These are phyloP conservation scores for Aspergillus sp. DNA, from an alignment of 2,329 filamentous ascomycete genomes.

Conservation along the genomic window DNA sequence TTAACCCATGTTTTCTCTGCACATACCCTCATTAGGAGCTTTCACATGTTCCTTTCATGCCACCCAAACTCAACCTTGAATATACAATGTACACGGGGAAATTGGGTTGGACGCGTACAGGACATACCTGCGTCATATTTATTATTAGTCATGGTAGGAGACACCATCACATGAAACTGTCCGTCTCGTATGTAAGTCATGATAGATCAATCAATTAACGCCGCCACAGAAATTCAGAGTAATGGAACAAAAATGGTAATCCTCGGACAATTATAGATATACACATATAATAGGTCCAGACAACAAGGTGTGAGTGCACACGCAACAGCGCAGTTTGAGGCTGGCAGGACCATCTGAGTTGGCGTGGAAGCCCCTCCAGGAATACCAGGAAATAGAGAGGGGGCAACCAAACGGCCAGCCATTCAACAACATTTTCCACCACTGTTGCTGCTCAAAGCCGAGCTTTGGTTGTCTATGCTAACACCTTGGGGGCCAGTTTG, in stretches of 20 bases:
- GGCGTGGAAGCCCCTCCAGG: background rate
- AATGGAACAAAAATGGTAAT: constrained; percentile 3
- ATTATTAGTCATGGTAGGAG: background rate
- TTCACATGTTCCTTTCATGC: background rate
- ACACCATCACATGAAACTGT: background rate
- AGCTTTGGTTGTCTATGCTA: constrained; percentile 66
- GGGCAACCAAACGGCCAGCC: constrained; percentile 18
- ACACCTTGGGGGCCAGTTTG: constrained; percentile 60
- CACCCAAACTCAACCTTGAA: background rate
- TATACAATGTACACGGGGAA: background rate
- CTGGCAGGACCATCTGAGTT: background rate
- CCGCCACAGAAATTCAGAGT: constrained; percentile 1
- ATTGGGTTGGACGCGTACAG: background rate
- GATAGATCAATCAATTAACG: constrained; percentile 1
- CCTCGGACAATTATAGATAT: constrained; percentile 14
- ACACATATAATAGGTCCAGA: constrained; percentile 8
- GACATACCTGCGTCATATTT: background rate
- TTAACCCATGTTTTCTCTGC: background rate
- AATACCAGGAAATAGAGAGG: constrained; percentile 7
- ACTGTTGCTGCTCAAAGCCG: constrained; percentile 48
- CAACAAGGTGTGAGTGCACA: background rate
- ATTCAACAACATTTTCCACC: constrained; percentile 75
- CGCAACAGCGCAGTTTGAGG: background rate
- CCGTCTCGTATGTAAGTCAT: background rate
- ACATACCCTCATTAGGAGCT: background rate